Conservation (phyloP, 345 rosid species). For the Eucalyptus marginata region DNA sequence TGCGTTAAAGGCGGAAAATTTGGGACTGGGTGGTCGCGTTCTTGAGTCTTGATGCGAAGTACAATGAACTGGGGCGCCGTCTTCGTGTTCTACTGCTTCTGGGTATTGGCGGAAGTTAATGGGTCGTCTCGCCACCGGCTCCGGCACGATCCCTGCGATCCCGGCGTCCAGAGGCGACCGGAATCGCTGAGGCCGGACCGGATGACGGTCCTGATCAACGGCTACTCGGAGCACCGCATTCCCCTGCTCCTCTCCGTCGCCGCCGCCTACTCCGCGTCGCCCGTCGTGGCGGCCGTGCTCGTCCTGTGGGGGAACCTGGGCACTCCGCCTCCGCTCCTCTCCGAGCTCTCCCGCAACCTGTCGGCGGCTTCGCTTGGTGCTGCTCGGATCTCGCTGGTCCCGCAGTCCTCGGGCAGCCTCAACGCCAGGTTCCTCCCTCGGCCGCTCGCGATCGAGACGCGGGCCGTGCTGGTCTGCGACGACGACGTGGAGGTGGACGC, state of each 20-base stretch:
- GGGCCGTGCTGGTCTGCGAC: slow-evolving; percentile 3
- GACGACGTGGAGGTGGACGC: slow-evolving; percentile 10
- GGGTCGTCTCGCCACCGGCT: neutral
- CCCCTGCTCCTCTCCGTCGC: slow-evolving; percentile 5
- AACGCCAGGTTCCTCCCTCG: slow-evolving; percentile 8
- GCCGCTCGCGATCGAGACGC: neutral
- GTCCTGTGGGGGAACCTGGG: slow-evolving; percentile 7
- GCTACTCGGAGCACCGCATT: slow-evolving; percentile 5
- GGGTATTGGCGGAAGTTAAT: neutral
- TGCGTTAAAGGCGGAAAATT: neutral
- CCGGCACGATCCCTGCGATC: neutral
- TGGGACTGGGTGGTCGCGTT: neutral
- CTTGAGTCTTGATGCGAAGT: neutral
- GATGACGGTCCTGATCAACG: slow-evolving; percentile 6
- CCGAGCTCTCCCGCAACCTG: slow-evolving; percentile 1
- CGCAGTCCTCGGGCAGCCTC: slow-evolving; percentile 1
- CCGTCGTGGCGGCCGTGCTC: neutral
- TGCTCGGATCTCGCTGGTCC: slow-evolving; percentile 1
- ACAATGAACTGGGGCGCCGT: neutral
- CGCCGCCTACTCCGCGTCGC: neutral
- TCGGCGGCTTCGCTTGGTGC: neutral
- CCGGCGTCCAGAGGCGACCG: neutral
- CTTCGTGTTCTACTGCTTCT: neutral
- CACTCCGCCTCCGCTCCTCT: neutral
- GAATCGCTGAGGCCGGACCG: neutral